phyloP scores from a whole-genome alignment of 192 early-diverging fungal species.

The Ambispora gerdemannii region DNA sequence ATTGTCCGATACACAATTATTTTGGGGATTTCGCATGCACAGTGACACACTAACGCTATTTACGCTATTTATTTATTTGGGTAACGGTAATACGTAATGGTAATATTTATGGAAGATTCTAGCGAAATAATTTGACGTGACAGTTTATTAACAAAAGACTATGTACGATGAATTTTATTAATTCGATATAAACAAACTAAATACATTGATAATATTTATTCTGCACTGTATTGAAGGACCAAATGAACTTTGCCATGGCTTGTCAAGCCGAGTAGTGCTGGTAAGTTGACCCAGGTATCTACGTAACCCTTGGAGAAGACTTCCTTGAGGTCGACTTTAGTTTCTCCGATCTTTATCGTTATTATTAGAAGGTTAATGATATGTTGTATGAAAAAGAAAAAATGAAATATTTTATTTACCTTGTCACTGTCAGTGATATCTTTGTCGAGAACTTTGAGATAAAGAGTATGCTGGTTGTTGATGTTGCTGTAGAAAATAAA shows the following conservation, averaged over 20 bases:
- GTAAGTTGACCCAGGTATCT: slow-evolving; percentile 31
- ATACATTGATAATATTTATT: too few species aligned
- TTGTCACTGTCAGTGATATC: slow-evolving; percentile 29
- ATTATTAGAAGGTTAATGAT: neutral
- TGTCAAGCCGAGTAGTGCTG: slow-evolving; percentile 26
- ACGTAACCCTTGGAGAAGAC: slow-evolving; percentile 8
- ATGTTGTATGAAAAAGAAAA: neutral
- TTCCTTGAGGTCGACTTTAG: slow-evolving; percentile 22
- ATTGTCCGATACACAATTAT: too few species aligned
- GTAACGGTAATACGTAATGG: too few species aligned
- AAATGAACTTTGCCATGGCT: slow-evolving; percentile 31
- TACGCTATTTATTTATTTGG: too few species aligned
- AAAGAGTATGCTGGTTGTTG: neutral
- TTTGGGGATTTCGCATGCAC: too few species aligned
- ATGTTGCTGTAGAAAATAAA: neutral
- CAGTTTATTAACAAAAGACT: too few species aligned
- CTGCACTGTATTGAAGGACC: neutral
- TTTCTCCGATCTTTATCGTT: slow-evolving; percentile 20
- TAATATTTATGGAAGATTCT: too few species aligned
- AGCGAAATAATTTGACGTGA: too few species aligned
- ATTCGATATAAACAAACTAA: too few species aligned
- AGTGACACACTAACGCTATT: too few species aligned
- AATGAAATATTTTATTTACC: neutral
- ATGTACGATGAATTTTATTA: too few species aligned
- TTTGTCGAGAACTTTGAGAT: slow-evolving; percentile 34